Conservation (phyloP, 345 rosid species). For the Bruguiera gymnorhiza region DNA sequence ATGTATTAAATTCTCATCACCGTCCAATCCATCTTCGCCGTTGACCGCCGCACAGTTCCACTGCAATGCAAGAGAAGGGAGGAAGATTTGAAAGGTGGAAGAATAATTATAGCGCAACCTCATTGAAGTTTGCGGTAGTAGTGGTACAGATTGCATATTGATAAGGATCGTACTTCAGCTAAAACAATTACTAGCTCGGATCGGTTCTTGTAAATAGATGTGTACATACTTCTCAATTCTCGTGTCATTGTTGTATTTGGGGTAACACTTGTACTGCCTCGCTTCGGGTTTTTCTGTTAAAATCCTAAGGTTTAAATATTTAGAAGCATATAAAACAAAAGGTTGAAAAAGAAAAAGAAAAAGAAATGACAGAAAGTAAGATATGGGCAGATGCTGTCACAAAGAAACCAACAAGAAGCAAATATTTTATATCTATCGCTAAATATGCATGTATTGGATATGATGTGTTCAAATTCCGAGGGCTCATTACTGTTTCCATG, state of each 20-base stretch:
- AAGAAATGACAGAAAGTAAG: neutral
- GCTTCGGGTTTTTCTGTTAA: neutral
- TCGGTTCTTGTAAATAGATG: neutral
- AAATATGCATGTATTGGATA: neutral
- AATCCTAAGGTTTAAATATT: neutral
- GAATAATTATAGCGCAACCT: neutral
- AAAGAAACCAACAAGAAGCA: neutral
- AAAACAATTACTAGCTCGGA: too few species aligned
- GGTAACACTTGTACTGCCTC: neutral
- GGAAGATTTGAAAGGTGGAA: neutral
- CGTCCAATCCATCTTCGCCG: conserved; percentile 20
- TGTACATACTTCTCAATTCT: neutral
- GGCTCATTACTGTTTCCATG: too few species aligned
- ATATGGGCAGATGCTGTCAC: neutral
- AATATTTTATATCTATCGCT: neutral
- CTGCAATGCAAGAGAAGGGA: neutral
- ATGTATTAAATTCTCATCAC: conserved; percentile 7
- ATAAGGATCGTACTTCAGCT: too few species aligned
- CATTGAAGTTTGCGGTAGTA: neutral
- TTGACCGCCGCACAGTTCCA: conserved; percentile 34
- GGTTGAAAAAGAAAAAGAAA: neutral
- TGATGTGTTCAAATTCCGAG: too few species aligned
- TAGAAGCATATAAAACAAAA: neutral
- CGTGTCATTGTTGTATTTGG: neutral
- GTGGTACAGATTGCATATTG: neutral